Evolutionary conservation across 116 monocot species (phyloP).

Genomic region (Dioscorea cayenensis): DNA sequence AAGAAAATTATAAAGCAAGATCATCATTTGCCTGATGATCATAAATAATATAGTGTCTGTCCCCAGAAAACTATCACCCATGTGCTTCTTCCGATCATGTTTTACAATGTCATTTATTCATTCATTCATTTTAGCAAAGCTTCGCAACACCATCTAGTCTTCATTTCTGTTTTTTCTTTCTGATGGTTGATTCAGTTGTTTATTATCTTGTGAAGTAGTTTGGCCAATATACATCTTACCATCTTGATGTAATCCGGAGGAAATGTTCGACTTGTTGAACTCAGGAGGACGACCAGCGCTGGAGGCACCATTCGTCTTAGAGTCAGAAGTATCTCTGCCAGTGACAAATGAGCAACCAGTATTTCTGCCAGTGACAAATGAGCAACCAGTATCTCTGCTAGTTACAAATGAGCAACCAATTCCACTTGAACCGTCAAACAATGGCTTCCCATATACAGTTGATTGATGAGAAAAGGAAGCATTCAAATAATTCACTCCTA

Average conservation of each 20-base stretch:
- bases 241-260: constrained; percentile 17
- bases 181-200: constrained; percentile 26
- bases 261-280: constrained; percentile 17
- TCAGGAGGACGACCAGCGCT: constrained; percentile 5
- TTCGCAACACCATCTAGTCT: constrained; percentile 12
- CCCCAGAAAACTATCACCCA: constrained; percentile 41
- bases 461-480: constrained; percentile 32
- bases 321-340: constrained; percentile 11
- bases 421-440: constrained; percentile 19
- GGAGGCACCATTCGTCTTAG: constrained; percentile 6
- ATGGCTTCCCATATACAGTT: constrained; percentile 20
- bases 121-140: constrained; percentile 17
- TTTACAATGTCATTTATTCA: constrained; percentile 29
- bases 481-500: constrained; percentile 33
- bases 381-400: constrained; percentile 13
- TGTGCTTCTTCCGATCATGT: constrained; percentile 32
- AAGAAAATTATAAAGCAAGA: too few species aligned
- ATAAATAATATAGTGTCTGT: constrained; percentile 12
- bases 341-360: too few species aligned
- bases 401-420: constrained; percentile 13
- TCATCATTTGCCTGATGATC: constrained; percentile 7
- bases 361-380: constrained; percentile 11
- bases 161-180: constrained; percentile 16
- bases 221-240: constrained; percentile 6
- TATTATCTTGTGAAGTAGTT: constrained; percentile 20